Evolutionary conservation across 192 early-diverging fungal genomes (phyloP).

Genomic region (Thamnidium elegans): DNA sequence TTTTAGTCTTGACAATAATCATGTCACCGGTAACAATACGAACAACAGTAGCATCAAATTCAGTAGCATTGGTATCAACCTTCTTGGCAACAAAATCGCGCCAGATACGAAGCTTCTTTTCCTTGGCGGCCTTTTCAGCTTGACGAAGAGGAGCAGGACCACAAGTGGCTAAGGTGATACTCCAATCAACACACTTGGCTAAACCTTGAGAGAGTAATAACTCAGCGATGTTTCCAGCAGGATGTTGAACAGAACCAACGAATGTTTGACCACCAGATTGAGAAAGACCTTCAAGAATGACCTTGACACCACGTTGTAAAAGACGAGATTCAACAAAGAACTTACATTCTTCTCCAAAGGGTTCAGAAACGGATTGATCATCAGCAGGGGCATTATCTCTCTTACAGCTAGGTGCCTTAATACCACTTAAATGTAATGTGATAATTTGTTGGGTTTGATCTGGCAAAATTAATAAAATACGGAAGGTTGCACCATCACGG

Average conservation of each 20-base stretch:
- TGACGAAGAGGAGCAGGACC: conserved; percentile 69
- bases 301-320: conserved; percentile 86
- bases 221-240: conserved; percentile 91
- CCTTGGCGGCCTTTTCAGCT: conserved; percentile 78
- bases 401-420: conserved; percentile 81
- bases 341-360: conserved; percentile 91
- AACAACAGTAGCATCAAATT: conserved; percentile 53
- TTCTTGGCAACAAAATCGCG: conserved; percentile 55
- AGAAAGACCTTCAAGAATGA: conserved; percentile 76
- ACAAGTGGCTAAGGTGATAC: conserved; percentile 70
- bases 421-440: conserved; percentile 76
- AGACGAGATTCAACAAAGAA: conserved; percentile 89
- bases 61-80: conserved; percentile 39
- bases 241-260: conserved; percentile 74
- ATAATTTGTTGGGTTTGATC: conserved; percentile 66
- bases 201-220: conserved; percentile 75
- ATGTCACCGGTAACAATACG: conserved; percentile 58
- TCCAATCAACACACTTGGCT: conserved; percentile 88
- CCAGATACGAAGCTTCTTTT: conserved; percentile 86
- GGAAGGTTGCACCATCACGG: conserved; percentile 85
- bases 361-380: conserved; percentile 62
- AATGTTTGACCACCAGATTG: conserved; percentile 64
- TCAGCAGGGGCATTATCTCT: conserved; percentile 65
- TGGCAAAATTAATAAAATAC: conserved; percentile 67
- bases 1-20: conserved; percentile 42